Conservation (phyloP, 2,329 filamentous ascomycete genomes). For the Diplocarpon rosae region DNA sequence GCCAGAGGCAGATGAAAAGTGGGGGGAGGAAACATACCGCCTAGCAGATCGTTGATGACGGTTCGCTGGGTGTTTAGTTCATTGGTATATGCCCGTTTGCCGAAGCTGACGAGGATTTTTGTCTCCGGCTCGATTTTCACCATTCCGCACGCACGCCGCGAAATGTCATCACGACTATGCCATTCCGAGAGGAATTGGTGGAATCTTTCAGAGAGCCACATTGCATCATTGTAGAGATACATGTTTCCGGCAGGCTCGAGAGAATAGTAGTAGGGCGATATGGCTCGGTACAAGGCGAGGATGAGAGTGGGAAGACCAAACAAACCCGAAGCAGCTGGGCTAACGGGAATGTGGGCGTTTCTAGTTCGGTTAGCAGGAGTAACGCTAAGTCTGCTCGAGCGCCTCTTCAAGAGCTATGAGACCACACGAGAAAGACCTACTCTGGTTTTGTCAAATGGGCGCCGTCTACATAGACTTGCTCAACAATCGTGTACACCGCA, state of each 20-base stretch:
- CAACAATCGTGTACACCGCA: conserved; percentile 58
- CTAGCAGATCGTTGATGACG: conserved; percentile 48
- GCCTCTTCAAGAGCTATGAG: not conserved
- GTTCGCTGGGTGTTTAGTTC: conserved; percentile 52
- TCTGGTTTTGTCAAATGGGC: conserved; percentile 44
- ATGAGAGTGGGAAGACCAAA: conserved; percentile 62
- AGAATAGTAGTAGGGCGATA: conserved; percentile 64
- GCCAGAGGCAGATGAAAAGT: not conserved
- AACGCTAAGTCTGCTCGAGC: not conserved
- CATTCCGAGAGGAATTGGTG: conserved; percentile 38
- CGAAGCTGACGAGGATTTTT: conserved; percentile 47
- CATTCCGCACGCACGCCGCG: conserved; percentile 39
- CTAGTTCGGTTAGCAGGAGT: conserved; percentile 18
- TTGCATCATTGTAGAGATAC: conserved; percentile 58
- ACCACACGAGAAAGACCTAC: conserved; percentile 23
- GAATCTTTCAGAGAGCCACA: conserved; percentile 49
- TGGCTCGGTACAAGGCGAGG: conserved; percentile 68
- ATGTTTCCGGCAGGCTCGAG: conserved; percentile 51
- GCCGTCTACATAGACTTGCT: conserved; percentile 47
- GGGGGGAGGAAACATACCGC: conserved; percentile 30
- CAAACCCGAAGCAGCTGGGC: conserved; percentile 55
- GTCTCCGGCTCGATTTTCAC: conserved; percentile 49
- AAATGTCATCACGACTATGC: conserved; percentile 43
- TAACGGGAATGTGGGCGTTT: conserved; percentile 43
- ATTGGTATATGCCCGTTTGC: conserved; percentile 48